Evolutionary conservation across 2,329 filamentous ascomycete species (phyloP).

Genomic region (Fusarium brevicatenulatum): DNA sequence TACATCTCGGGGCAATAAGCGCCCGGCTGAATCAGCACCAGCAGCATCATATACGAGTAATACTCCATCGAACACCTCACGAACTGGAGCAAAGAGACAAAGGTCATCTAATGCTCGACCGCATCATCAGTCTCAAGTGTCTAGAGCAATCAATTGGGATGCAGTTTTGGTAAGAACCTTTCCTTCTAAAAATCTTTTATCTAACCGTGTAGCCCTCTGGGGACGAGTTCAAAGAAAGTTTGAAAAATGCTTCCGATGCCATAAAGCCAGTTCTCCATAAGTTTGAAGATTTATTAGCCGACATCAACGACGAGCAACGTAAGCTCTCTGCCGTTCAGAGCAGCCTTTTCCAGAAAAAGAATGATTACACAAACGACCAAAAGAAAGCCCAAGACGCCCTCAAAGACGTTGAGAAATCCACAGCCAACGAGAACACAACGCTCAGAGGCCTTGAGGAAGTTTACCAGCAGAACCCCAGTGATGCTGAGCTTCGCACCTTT

Average conservation of each 20-base stretch:
- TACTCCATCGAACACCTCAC: neutral
- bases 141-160: neutral
- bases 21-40: neutral
- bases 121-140: neutral
- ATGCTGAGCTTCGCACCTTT: neutral
- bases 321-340: neutral
- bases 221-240: neutral
- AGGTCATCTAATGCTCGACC: neutral
- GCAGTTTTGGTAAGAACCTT: neutral
- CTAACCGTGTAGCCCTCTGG: neutral
- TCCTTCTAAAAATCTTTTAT: accelerated
- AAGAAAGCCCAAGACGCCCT: neutral
- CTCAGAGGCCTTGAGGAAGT: neutral
- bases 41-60: neutral
- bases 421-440: neutral
- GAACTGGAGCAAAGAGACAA: neutral
- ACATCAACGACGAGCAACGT: neutral
- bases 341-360: neutral
- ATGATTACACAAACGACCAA: neutral
- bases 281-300: neutral
- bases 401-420: neutral
- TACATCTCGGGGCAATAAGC: neutral
- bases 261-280: neutral
- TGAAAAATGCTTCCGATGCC: neutral
- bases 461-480: neutral